phyloP scores from a whole-genome alignment of 2,329 filamentous ascomycete species.

The Aspergillus sp. region DNA sequence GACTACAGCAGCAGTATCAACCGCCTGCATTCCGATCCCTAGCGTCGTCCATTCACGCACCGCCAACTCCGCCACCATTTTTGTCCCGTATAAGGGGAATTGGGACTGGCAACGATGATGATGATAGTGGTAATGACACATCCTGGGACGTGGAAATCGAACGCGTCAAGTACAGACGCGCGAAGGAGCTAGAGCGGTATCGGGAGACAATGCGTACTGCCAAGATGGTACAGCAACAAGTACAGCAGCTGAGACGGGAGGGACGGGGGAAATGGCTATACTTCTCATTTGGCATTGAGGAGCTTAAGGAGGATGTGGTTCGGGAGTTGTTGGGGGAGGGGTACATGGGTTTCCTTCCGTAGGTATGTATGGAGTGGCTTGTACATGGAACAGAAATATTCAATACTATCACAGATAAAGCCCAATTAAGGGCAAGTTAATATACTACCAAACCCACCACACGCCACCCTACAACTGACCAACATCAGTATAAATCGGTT shows the following conservation, averaged over 20 bases:
- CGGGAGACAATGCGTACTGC: slow-evolving; percentile 21
- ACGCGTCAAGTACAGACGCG: slow-evolving; percentile 22
- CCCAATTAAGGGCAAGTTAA: no score
- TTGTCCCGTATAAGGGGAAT: not conserved
- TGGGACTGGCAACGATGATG: slow-evolving; percentile 9
- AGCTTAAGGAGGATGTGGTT: slow-evolving; percentile 12
- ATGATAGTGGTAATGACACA: slow-evolving; percentile 10
- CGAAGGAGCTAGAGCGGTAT: slow-evolving; percentile 27
- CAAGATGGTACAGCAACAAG: slow-evolving; percentile 23
- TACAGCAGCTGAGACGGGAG: slow-evolving; percentile 25
- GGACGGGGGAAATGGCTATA: slow-evolving; percentile 35
- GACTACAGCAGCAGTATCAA: not conserved
- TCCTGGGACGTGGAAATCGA: slow-evolving; percentile 29
- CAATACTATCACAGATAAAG: no score
- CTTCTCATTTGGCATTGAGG: slow-evolving; percentile 26
- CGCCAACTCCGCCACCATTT: not conserved
- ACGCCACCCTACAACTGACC: no score
- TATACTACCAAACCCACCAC: no score
- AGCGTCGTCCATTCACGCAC: slow-evolving; percentile 18
- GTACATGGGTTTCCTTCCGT: slow-evolving; percentile 6
- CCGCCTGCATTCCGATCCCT: slow-evolving; percentile 8
- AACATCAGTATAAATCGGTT: no score
- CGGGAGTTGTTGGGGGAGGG: slow-evolving; percentile 12
- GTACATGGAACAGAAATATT: no score
- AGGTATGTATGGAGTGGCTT: not conserved